These are phyloP conservation scores for Fusarium albidum DNA, from an alignment of 2,329 filamentous ascomycete species.

Conservation along the genomic window DNA sequence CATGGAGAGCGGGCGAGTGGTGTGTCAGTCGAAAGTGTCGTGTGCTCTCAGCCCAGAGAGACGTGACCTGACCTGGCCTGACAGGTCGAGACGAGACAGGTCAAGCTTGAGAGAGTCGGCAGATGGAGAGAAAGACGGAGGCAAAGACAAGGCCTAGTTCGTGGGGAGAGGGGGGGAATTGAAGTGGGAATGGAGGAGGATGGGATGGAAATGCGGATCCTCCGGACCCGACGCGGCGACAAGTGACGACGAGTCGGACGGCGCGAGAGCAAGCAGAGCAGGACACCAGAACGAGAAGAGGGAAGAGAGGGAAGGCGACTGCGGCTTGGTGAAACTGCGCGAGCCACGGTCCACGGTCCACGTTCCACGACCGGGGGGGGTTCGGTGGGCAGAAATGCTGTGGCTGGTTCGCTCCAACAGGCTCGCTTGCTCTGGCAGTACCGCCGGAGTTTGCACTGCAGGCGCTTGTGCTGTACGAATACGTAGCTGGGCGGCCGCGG, in stretches of 20 bases:
- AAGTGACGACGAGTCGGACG: constrained; percentile 28
- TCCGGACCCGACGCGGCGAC: constrained; percentile 18
- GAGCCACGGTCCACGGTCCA: constrained; percentile 32
- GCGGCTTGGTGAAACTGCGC: constrained; percentile 22
- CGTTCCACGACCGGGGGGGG: constrained; percentile 13
- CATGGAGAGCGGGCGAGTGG: constrained; percentile 38
- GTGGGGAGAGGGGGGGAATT: constrained; percentile 11
- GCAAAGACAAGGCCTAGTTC: not conserved
- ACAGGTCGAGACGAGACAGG: constrained; percentile 26
- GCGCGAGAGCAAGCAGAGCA: constrained; percentile 11
- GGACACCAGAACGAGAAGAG: not conserved
- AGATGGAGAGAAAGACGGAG: not conserved
- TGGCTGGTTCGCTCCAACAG: constrained; percentile 27
- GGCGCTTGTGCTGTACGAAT: constrained; percentile 25
- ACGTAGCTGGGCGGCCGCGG: constrained; percentile 28
- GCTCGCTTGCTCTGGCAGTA: not conserved
- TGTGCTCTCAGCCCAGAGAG: constrained; percentile 38
- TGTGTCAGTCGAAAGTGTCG: constrained; percentile 36
- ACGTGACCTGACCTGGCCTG: constrained; percentile 38
- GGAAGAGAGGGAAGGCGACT: constrained; percentile 10
- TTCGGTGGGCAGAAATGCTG: constrained; percentile 26
- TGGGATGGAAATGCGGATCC: constrained; percentile 23
- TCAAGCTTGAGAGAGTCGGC: constrained; percentile 6
- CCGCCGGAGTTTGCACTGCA: constrained; percentile 13
- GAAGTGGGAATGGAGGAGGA: constrained; percentile 24